Evolutionary conservation across 2,329 filamentous ascomycete genomes (phyloP).

Genomic region (Fusarium incarnatum): DNA sequence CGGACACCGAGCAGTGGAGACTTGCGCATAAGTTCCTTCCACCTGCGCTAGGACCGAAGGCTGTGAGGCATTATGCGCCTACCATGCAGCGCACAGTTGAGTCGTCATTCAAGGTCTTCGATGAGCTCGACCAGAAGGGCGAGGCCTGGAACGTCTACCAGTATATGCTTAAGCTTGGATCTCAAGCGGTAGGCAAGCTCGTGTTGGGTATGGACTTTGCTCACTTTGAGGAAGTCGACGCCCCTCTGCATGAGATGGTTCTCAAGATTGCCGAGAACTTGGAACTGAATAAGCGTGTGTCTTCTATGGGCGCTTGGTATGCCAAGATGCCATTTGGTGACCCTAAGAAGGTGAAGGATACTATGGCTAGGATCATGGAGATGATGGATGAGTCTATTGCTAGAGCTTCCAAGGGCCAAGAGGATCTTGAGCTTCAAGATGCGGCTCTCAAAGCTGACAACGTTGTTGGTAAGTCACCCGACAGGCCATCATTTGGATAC

Average conservation of each 20-base stretch:
- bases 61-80: constrained; percentile 69
- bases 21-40: constrained; percentile 71
- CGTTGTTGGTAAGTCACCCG: constrained; percentile 28
- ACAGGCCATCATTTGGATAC: accelerated
- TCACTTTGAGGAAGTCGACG: constrained; percentile 58
- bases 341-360: constrained; percentile 56
- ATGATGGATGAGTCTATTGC: constrained; percentile 54
- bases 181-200: constrained; percentile 59
- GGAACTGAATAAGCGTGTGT: constrained; percentile 68
- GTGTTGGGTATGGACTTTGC: constrained; percentile 59
- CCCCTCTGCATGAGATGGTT: constrained; percentile 64
- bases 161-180: constrained; percentile 62
- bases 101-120: constrained; percentile 62
- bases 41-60: constrained; percentile 68
- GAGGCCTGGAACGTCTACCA: constrained; percentile 62
- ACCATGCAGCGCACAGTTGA: constrained; percentile 68
- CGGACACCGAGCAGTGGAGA: constrained; percentile 61
- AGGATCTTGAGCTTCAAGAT: constrained; percentile 58
- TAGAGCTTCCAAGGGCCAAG: constrained; percentile 51
- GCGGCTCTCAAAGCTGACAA: constrained; percentile 62
- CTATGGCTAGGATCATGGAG: constrained; percentile 49
- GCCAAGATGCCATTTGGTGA: constrained; percentile 67
- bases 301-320: constrained; percentile 67
- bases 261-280: constrained; percentile 61
- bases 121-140: constrained; percentile 60